phyloP scores from a whole-genome alignment of 306 rosid genomes.

The Sicyos baderoa region DNA sequence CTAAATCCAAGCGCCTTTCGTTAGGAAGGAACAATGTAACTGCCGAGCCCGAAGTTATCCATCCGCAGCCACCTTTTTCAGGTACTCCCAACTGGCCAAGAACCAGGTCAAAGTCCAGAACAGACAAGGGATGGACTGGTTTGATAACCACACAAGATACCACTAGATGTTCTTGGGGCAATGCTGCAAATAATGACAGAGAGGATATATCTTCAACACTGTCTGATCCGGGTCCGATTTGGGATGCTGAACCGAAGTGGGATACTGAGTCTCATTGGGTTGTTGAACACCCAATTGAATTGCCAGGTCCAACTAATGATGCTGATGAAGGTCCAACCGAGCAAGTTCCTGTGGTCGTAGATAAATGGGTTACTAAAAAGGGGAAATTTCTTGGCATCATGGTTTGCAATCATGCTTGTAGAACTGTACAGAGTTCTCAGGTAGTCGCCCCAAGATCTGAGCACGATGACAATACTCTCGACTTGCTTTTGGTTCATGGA shows the following conservation, averaged over 20 bases:
- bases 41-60: constrained; percentile 90
- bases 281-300: constrained; percentile 80
- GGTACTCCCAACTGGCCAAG: constrained; percentile 97
- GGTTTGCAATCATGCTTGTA: constrained; percentile 95
- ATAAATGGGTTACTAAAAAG: constrained; percentile 70
- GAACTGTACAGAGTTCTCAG: constrained; percentile 93
- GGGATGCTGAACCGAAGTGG: constrained; percentile 99
- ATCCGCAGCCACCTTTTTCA: constrained; percentile 84
- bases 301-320: constrained; percentile 75
- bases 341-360: constrained; percentile 55
- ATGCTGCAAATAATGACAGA: constrained; percentile 56
- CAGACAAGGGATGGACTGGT: constrained; percentile 89
- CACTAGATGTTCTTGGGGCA: constrained; percentile 80
- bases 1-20: constrained; percentile 81
- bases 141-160: constrained; percentile 69
- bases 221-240: constrained; percentile 98
- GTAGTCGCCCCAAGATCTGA: constrained; percentile 94
- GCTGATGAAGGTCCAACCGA: constrained; percentile 45
- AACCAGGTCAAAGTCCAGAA: constrained; percentile 85
- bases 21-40: constrained; percentile 68
- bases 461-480: constrained; percentile 72
- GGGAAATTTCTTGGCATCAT: constrained; percentile 85
- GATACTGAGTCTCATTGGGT: constrained; percentile 79
- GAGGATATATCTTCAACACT: constrained; percentile 95
- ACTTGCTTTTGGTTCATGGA: constrained; percentile 81